These are phyloP conservation scores for Sphaceloma murrayae DNA, from an alignment of 2,329 filamentous ascomycete genomes.

Conservation along the genomic window DNA sequence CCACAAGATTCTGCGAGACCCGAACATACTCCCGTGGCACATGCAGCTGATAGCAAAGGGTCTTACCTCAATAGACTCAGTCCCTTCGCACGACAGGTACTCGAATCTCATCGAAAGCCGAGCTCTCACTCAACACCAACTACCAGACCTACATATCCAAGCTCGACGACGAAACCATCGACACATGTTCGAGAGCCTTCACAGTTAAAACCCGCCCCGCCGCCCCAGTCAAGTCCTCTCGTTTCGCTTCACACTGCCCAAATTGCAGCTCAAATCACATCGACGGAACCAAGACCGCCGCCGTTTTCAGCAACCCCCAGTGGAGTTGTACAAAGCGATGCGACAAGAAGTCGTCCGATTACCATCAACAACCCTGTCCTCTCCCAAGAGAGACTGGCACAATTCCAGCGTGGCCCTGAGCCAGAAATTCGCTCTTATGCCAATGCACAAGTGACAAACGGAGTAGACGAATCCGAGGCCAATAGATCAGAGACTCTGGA, in stretches of 20 bases:
- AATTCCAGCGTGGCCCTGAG: conserved; percentile 6
- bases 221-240: conserved; percentile 43
- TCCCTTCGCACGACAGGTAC: background rate
- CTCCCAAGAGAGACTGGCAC: conserved; percentile 15
- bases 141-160: background rate
- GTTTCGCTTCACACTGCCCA: background rate
- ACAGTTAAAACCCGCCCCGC: conserved; percentile 28
- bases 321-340: background rate
- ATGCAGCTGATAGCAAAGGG: background rate
- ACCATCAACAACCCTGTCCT: conserved; percentile 13
- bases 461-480: background rate
- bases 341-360: background rate
- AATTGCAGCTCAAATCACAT: too few relatives aligned
- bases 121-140: background rate
- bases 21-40: background rate
- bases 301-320: too few relatives aligned
- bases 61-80: too few relatives aligned
- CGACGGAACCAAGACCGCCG: too few relatives aligned
- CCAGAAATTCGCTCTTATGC: background rate
- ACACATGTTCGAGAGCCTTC: conserved; percentile 6
- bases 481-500: conserved; percentile 43
- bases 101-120: background rate
- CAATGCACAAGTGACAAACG: background rate
- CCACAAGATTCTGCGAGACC: background rate
- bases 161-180: background rate